These are phyloP conservation scores for Lunasporangiospora selenospora DNA, from an alignment of 192 early-diverging fungal genomes.

Conservation along the genomic window DNA sequence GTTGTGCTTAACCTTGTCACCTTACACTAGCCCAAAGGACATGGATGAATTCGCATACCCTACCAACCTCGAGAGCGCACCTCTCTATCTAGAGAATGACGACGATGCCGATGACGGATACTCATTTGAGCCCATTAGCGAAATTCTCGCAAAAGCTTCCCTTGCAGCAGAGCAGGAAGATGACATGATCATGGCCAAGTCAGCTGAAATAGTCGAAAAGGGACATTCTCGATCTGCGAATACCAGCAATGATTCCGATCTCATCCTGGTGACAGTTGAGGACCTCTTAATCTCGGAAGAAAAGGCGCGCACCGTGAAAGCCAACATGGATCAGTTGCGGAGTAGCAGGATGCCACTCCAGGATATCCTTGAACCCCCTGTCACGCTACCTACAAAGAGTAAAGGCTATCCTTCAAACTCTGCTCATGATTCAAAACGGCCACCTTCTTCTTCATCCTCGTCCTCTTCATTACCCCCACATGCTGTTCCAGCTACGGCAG, in stretches of 20 bases:
- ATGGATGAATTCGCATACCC: constrained; percentile 43
- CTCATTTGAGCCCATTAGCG: too few relatives aligned
- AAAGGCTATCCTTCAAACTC: too few relatives aligned
- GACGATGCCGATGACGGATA: not conserved
- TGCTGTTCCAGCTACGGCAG: too few relatives aligned
- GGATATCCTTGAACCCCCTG: too few relatives aligned
- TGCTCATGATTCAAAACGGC: too few relatives aligned
- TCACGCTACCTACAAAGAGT: too few relatives aligned
- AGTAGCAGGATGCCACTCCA: too few relatives aligned
- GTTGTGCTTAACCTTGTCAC: not conserved
- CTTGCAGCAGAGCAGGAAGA: not conserved
- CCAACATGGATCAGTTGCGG: constrained; percentile 1
- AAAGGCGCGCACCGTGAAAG: constrained; percentile 25
- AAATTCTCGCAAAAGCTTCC: too few relatives aligned
- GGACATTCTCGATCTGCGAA: constrained; percentile 12
- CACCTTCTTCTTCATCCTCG: too few relatives aligned
- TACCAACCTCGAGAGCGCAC: constrained; percentile 13
- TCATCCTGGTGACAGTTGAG: constrained; percentile 42
- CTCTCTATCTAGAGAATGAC: not conserved
- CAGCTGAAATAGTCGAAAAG: constrained; percentile 1
- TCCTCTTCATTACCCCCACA: too few relatives aligned
- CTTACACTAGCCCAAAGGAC: constrained; percentile 8
- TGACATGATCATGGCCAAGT: not conserved
- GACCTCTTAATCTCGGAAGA: constrained; percentile 40
- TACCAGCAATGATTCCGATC: constrained; percentile 32